Evolutionary conservation across 352 stramenopile species (phyloP).

Genomic region (Phytophthora kernoviae): DNA sequence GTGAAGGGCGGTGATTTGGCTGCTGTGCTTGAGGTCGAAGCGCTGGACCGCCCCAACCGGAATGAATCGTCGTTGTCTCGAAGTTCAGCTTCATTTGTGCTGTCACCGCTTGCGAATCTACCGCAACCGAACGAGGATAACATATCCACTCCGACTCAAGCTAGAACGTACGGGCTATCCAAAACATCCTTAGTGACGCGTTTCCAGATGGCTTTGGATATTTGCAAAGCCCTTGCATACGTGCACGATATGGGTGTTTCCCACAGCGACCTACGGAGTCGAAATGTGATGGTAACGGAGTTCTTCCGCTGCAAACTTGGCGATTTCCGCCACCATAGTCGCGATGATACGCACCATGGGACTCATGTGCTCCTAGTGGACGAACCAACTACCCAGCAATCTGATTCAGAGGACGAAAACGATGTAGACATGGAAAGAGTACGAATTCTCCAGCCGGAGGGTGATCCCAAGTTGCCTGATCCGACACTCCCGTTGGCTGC

Average conservation of each 20-base stretch:
- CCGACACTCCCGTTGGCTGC: conserved; percentile 49
- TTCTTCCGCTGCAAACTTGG: conserved; percentile 63
- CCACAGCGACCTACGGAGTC: conserved; percentile 69
- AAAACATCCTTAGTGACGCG: conserved; percentile 41
- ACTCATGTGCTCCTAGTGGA: conserved; percentile 29
- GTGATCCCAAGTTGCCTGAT: conserved; percentile 4
- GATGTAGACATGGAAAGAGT: conserved; percentile 36
- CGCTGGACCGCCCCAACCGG: conserved; percentile 32
- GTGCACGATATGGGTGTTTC: conserved; percentile 54
- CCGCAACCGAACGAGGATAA: conserved; percentile 14
- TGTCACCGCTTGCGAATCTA: conserved; percentile 9
- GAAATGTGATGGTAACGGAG: conserved; percentile 70
- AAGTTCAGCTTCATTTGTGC: conserved; percentile 8
- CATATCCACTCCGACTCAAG: conserved; percentile 11
- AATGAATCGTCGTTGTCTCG: conserved; percentile 18
- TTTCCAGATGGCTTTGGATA: conserved; percentile 64
- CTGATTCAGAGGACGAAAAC: conserved; percentile 35
- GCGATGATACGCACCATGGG: conserved; percentile 26
- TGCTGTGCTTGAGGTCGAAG: conserved; percentile 57
- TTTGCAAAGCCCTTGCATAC: conserved; percentile 58
- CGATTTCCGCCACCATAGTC: conserved; percentile 51
- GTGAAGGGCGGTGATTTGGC: conserved; percentile 62
- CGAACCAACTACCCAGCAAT: conserved; percentile 4
- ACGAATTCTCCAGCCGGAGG: conserved; percentile 37
- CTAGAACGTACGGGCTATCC: conserved; percentile 25